Evolutionary conservation across 495 filamentous ascomycete species (phyloP).

Genomic region (Penicillium tannophilum): DNA sequence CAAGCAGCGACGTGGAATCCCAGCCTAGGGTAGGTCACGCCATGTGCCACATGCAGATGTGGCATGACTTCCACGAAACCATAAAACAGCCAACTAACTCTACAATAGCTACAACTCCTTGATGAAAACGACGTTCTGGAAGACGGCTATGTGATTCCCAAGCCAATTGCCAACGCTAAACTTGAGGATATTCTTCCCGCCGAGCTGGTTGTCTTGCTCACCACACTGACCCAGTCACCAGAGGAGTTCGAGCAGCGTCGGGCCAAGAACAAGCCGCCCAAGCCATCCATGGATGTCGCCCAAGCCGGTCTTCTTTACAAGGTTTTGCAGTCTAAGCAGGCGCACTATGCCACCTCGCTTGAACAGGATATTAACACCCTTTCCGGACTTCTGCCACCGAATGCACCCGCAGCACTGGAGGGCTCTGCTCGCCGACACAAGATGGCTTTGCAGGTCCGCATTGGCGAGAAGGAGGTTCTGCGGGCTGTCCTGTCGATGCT

Average conservation of each 20-base stretch:
- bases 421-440: slow-evolving; percentile 41
- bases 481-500: slow-evolving; percentile 48
- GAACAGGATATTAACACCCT: slow-evolving; percentile 63
- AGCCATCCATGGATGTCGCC: slow-evolving; percentile 33
- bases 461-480: slow-evolving; percentile 79
- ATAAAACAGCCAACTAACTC: slow-evolving; percentile 10
- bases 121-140: slow-evolving; percentile 54
- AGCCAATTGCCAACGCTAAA: slow-evolving; percentile 35
- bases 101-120: slow-evolving; percentile 46
- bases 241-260: slow-evolving; percentile 39
- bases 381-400: slow-evolving; percentile 24
- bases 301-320: slow-evolving; percentile 37
- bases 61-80: slow-evolving; percentile 7
- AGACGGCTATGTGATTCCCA: slow-evolving; percentile 56
- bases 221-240: slow-evolving; percentile 44
- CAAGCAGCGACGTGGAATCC: slow-evolving; percentile 40
- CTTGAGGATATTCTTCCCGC: slow-evolving; percentile 43
- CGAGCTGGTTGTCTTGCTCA: slow-evolving; percentile 54
- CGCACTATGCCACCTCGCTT: slow-evolving; percentile 63
- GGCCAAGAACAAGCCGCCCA: slow-evolving; percentile 51
- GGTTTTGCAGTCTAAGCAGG: slow-evolving; percentile 31
- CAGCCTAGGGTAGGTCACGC: slow-evolving; percentile 45
- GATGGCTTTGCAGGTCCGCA: slow-evolving; percentile 76
- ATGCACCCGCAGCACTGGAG: slow-evolving; percentile 25
- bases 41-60: slow-evolving; percentile 1